These are phyloP conservation scores for Canavalia gladiata DNA, from an alignment of 306 rosid species.

Conservation along the genomic window DNA sequence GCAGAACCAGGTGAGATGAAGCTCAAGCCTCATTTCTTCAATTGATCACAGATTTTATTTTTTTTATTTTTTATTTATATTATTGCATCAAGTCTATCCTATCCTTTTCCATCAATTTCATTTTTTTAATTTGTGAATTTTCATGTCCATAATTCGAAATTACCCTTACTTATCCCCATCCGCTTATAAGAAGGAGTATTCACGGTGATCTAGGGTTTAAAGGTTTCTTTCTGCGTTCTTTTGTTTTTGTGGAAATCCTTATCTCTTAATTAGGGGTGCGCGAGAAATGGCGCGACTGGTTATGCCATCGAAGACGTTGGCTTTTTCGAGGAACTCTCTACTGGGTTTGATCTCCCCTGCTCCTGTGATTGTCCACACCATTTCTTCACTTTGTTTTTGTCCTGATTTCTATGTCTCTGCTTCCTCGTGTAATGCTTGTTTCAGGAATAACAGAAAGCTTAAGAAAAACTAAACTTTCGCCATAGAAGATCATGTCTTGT, in stretches of 20 bases:
- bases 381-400: not conserved
- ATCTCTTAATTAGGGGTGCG: conserved; percentile 42
- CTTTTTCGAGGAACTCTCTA: conserved; percentile 51
- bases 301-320: conserved; percentile 53
- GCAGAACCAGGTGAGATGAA: conserved; percentile 46
- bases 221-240: conserved; percentile 23
- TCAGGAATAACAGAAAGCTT: not conserved
- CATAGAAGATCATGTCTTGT: not conserved
- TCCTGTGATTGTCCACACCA: conserved; percentile 48
- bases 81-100: not conserved
- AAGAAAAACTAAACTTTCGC: not conserved
- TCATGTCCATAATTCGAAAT: conserved; percentile 45
- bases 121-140: conserved; percentile 35
- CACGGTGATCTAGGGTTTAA: conserved; percentile 52
- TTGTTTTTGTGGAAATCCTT: conserved; percentile 32
- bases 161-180: conserved; percentile 50
- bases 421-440: not conserved
- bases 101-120: not conserved
- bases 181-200: conserved; percentile 26
- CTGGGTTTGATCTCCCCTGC: conserved; percentile 53
- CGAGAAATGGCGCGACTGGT: conserved; percentile 55
- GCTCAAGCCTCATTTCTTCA: conserved; percentile 11
- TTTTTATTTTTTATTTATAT: conserved; percentile 27
- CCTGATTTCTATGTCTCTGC: not conserved
- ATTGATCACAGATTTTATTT: not conserved